Conservation (phyloP, 495 filamentous ascomycete genomes). For the Aspergillus funiculosus region DNA sequence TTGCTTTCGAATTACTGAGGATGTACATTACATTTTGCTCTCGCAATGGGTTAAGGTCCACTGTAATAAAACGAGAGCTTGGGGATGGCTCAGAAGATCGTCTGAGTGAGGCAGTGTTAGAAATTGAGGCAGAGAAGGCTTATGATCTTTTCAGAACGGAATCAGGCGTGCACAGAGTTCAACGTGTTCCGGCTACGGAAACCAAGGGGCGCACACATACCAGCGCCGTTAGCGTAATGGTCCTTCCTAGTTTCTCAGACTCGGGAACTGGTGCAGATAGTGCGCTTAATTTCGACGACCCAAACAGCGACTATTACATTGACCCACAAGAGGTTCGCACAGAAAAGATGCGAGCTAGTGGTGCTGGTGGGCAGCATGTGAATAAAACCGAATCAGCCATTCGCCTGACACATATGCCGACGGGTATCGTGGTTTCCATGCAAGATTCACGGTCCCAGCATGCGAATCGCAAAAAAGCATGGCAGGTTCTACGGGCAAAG, state of each 20-base stretch:
- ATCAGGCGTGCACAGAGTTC: constrained; percentile 90
- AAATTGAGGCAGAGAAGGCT: constrained; percentile 68
- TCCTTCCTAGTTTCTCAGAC: constrained; percentile 78
- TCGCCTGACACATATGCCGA: constrained; percentile 86
- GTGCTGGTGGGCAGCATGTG: constrained; percentile 94
- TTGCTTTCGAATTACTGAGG: constrained; percentile 75
- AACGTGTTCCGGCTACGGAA: constrained; percentile 87
- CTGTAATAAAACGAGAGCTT: constrained; percentile 52
- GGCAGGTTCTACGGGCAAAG: constrained; percentile 75
- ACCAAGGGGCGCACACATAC: constrained; percentile 87
- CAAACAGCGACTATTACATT: constrained; percentile 83
- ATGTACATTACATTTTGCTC: constrained; percentile 86
- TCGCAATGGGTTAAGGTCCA: constrained; percentile 52
- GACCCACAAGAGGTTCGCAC: constrained; percentile 76
- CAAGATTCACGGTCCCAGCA: constrained; percentile 91
- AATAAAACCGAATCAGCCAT: constrained; percentile 97
- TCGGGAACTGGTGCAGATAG: constrained; percentile 42
- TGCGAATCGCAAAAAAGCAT: constrained; percentile 78
- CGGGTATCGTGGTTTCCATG: constrained; percentile 76
- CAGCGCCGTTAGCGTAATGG: constrained; percentile 83
- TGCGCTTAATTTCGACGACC: constrained; percentile 66
- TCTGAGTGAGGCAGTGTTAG: constrained; percentile 78
- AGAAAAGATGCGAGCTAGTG: constrained; percentile 87
- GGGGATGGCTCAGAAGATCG: constrained; percentile 54
- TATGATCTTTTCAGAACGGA: constrained; percentile 79